Evolutionary conservation across 139 green algal species (phyloP).

Genomic region (Chlorella ohadii): DNA sequence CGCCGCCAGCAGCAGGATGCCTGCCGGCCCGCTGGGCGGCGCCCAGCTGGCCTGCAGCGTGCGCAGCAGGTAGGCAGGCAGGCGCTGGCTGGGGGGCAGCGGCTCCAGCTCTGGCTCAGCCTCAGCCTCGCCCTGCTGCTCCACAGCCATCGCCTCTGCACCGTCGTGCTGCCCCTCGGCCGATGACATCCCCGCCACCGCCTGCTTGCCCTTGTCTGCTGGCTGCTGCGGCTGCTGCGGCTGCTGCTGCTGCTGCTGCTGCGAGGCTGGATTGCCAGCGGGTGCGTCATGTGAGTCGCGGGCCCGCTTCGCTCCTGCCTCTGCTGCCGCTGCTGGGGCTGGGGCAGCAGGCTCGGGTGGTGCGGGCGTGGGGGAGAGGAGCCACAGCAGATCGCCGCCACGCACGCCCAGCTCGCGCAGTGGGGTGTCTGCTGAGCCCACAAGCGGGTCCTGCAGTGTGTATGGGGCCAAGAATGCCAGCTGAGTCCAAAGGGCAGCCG

Average conservation of each 20-base stretch:
- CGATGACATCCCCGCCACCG: neutral
- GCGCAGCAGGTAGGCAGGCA: constrained; percentile 37
- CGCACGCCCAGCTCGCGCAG: constrained; percentile 39
- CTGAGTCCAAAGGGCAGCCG: too few species aligned
- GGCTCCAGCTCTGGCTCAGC: neutral
- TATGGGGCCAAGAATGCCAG: too few species aligned
- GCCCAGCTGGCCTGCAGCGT: neutral
- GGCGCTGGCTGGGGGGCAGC: neutral
- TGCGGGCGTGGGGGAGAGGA: constrained; percentile 11
- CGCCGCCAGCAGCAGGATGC: constrained; percentile 45
- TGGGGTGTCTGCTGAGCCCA: neutral
- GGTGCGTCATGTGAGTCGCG: too few species aligned
- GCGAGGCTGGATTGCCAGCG: too few species aligned
- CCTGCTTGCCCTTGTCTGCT: neutral
- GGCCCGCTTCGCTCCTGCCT: neutral
- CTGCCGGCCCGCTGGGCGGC: neutral
- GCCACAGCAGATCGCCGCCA: constrained; percentile 55
- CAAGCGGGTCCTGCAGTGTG: neutral
- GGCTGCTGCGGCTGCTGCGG: neutral
- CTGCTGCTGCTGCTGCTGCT: constrained; percentile 20
- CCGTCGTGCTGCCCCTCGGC: neutral
- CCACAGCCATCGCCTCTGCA: neutral
- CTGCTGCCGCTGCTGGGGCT: neutral
- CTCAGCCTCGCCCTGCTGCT: neutral
- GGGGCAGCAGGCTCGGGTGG: neutral